These are phyloP conservation scores for Rhodofomes roseus DNA, from an alignment of 1,284 basidiomycete genomes.

Conservation along the genomic window DNA sequence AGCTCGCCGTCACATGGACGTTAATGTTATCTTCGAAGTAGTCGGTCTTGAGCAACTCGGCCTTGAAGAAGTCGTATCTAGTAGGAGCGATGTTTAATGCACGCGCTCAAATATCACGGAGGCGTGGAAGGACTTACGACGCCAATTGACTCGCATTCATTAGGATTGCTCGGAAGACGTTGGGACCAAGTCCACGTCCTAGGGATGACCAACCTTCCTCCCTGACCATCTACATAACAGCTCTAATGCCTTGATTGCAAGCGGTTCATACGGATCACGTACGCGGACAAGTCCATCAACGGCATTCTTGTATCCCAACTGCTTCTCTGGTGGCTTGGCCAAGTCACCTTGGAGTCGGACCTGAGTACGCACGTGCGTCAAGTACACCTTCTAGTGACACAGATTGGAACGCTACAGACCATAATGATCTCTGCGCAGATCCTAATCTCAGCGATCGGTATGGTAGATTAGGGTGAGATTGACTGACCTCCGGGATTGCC, in stretches of 20 bases:
- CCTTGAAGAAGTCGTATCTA: slow-evolving; percentile 90
- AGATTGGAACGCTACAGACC: slow-evolving; percentile 38
- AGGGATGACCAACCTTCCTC: slow-evolving; percentile 81
- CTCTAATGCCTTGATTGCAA: background rate
- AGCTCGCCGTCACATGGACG: slow-evolving; percentile 82
- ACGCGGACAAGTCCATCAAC: slow-evolving; percentile 81
- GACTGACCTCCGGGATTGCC: slow-evolving; percentile 82
- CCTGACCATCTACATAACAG: slow-evolving; percentile 63
- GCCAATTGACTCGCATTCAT: slow-evolving; percentile 94
- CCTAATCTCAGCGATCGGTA: background rate
- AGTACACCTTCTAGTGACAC: background rate
- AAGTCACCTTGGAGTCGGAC: slow-evolving; percentile 84
- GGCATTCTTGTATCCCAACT: slow-evolving; percentile 85
- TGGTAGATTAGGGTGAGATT: background rate
- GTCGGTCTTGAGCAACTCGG: slow-evolving; percentile 63
- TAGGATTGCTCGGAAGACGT: slow-evolving; percentile 80
- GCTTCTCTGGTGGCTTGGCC: slow-evolving; percentile 79
- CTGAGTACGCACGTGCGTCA: slow-evolving; percentile 19
- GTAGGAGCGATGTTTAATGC: background rate
- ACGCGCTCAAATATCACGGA: background rate
- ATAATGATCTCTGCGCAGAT: slow-evolving; percentile 70
- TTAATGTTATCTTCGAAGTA: slow-evolving; percentile 79
- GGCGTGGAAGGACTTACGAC: slow-evolving; percentile 47
- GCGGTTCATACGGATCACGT: slow-evolving; percentile 26
- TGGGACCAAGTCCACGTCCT: slow-evolving; percentile 78